These are phyloP conservation scores for Amanita polypyramis DNA, from an alignment of 768 basidiomycete genomes.

Conservation along the genomic window DNA sequence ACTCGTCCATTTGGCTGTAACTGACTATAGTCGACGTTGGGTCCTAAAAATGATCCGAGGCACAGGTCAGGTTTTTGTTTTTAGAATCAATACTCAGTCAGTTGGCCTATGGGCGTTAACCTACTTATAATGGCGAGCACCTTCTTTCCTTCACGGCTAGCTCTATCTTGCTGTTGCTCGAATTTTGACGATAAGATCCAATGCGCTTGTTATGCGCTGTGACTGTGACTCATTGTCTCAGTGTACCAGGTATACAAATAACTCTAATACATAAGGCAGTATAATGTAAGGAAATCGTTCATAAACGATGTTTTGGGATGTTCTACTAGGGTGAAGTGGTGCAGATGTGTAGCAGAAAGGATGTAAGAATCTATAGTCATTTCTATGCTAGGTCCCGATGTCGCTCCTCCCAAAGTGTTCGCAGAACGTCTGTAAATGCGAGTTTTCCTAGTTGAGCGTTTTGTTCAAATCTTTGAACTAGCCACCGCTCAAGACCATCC, in stretches of 20 bases:
- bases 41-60: too few species aligned
- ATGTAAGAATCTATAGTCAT: neutral
- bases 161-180: neutral
- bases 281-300: neutral
- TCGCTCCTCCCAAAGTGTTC: conserved; percentile 67
- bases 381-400: conserved; percentile 19
- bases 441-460: conserved; percentile 86
- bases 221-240: neutral
- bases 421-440: conserved; percentile 84
- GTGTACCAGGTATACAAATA: neutral
- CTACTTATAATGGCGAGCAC: neutral
- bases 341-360: neutral
- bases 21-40: neutral
- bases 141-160: neutral
- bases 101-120: neutral
- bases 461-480: conserved; percentile 82
- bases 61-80: too few species aligned
- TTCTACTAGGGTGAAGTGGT: neutral
- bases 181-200: neutral
- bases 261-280: neutral
- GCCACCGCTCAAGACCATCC: conserved; percentile 76
- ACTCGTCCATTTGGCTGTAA: conserved; percentile 57
- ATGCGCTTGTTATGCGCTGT: neutral
- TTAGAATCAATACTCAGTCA: too few species aligned
- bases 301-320: neutral